Evolutionary conservation across 169 alveolate genomes (phyloP), one percentile per base, ranked within the genome.

Genomic region (Condylostoma magnum): DNA sequence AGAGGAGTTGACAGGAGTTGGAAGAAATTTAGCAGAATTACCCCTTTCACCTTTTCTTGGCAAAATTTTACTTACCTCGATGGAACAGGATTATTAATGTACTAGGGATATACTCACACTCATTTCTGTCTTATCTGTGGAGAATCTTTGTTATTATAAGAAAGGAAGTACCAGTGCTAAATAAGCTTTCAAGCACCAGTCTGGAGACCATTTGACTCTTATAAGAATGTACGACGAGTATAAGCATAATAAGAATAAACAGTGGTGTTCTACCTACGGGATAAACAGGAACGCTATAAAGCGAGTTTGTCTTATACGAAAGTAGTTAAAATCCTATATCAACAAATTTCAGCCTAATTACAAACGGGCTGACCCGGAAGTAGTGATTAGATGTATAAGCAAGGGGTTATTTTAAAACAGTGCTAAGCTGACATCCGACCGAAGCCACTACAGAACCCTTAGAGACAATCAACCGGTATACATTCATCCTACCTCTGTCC

Each of bases 41-140:
- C 99, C 99, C 3, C 81, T 94, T 53, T 89, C 85, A 38, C 99
- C 99, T n/a, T 48, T 92, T 0, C 93, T 89, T 46, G 94, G 97
- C 1, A 90, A 90, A 65, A 90, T 94, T 55, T 69, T 95, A 34
- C 71, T 93, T 37, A 85, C 95, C 4, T 87, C 98, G 34, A 85
- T 92, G 25, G 98, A 94, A 75, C 92, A 94, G 52, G 81, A 85
- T 50, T 36, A 20, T 12, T 52, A 57, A n/a, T 96, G 95, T 73
- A 80, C 92, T 47, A 90, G 90, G 27, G 97, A 95, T 53, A 93
- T 94, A 12, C 87, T 91, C 27, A 85, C 98, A 20, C 87, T 96
- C 30, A 95, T 95, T 27, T 85, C 98, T 2, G 78, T 96, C 77
- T 66, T 96, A 83, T 68, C 83, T 76, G 79, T 90, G 41, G 82